Evolutionary conservation across 306 rosid genomes (phyloP), one percentile per base, ranked within the genome.

Genomic region (Cucurbita moschata): DNA sequence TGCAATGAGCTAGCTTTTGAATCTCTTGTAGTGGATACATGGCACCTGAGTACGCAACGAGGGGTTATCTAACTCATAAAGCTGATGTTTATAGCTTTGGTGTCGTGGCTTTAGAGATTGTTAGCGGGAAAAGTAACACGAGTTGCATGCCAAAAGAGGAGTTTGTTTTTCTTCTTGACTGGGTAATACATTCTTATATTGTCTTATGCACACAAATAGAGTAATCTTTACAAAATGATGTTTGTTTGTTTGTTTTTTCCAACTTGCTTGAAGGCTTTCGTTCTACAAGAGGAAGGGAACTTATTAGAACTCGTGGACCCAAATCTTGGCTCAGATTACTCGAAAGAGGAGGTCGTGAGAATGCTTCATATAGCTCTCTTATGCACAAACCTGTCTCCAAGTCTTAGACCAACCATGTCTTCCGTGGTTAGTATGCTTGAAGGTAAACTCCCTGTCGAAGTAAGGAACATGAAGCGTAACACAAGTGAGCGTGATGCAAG

Each of bases 11-110:
- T 11, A 1, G 19, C 19, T 51, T 43, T 18, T 2, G 37, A 13
- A 3, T 56, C 58, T 4, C 11, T 57, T 71, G 44, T 59, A 93
- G 96, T 69, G 96, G 98, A 62, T 93, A 93, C 69, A 93, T 93
- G 98, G 96, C 96, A 77, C 96, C 96, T 1, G 96, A 92, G 62
- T 88, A 92, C 9, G 98, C 96, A 44, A 85, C 86, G 87, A 80
- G 92, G 40, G 95, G 96, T 74, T 81, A 92, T 76, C 83, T 92
- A 81, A 92, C 92, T 0, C 89, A 92, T 63, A 89, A 92, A 16
- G 92, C 95, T 57, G 95, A 92, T 66, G 96, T 88, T 43, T 92
- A 92, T 64, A 89, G 95, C 72, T 92, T 88, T 1, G 95, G 96
- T 38, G 54, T 89, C 18, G 96, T 92, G 26, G 82, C 82, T 10